A percentile compares a stretch with the other conserved stretches of the same genome.
Evolutionary conservation across 257 asterid species (phyloP).

Genomic region (Solanum pinnatisectum): DNA sequence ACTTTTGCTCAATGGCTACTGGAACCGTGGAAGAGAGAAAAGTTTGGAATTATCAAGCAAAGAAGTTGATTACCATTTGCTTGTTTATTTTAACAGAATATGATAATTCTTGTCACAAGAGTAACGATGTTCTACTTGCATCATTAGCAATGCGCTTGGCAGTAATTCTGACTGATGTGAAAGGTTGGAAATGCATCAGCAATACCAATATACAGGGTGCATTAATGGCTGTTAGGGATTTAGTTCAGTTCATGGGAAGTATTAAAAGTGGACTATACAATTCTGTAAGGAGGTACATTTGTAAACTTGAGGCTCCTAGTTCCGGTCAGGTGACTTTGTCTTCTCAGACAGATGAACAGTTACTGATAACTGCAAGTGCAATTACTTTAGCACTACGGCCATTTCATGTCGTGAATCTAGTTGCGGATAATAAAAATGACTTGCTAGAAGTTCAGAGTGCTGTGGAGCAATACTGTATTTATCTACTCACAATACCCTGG

Average conservation of each 20-base stretch:
- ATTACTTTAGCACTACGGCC: conserved; percentile 79
- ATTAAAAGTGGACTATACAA: conserved; percentile 45
- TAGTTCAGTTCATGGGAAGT: conserved; percentile 57
- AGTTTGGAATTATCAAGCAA: conserved; percentile 71
- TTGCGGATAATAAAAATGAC: conserved; percentile 28
- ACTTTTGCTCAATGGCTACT: conserved; percentile 64
- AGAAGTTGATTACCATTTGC: conserved; percentile 68
- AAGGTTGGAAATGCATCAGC: conserved; percentile 69
- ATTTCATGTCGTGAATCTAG: conserved; percentile 43
- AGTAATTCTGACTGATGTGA: conserved; percentile 71
- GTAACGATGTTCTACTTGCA: conserved; percentile 38
- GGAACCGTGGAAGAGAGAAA: conserved; percentile 64
- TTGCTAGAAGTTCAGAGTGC: conserved; percentile 33
- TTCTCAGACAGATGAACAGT: conserved; percentile 53
- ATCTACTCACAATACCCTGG: conserved; percentile 80
- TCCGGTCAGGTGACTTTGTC: conserved; percentile 29
- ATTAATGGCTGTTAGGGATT: conserved; percentile 42
- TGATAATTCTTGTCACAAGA: conserved; percentile 32
- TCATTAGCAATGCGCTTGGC: conserved; percentile 83
- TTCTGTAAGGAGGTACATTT: conserved; percentile 59
- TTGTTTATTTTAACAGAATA: conserved; percentile 56
- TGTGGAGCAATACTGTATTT: conserved; percentile 59
- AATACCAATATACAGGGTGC: conserved; percentile 34
- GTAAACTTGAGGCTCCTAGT: conserved; percentile 44
- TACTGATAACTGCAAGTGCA: conserved; percentile 76